Percentiles rank a stretch among this genome's conserved stretches.
phyloP scores from a whole-genome alignment of 2,329 filamentous ascomycete genomes.

The Neopestalotiopsis sp. region DNA sequence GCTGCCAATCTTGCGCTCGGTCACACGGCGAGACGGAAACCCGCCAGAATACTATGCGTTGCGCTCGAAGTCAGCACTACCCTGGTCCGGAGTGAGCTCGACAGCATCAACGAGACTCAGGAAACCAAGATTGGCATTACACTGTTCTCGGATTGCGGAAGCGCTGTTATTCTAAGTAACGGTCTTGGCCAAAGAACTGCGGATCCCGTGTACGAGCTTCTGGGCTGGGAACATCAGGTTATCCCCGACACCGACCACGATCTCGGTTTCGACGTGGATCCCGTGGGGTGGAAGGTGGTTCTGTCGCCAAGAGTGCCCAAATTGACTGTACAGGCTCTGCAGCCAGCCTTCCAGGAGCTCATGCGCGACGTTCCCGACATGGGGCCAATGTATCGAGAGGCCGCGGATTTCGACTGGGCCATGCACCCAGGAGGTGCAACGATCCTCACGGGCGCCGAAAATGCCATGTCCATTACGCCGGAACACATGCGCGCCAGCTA shows the following conservation, averaged over 20 bases:
- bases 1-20: constrained; percentile 71
- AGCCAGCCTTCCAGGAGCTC: constrained; percentile 59
- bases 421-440: constrained; percentile 73
- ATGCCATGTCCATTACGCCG: constrained; percentile 58
- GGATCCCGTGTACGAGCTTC: constrained; percentile 60
- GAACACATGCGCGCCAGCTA: constrained; percentile 74
- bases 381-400: constrained; percentile 46
- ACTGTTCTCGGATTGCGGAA: constrained; percentile 75
- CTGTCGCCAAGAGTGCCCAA: constrained; percentile 66
- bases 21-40: constrained; percentile 60
- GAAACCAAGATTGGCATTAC: constrained; percentile 68
- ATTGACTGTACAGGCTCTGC: constrained; percentile 56
- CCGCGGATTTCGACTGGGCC: constrained; percentile 73
- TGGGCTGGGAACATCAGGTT: constrained; percentile 69
- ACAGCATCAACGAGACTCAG: constrained; percentile 63
- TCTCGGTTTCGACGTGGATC: constrained; percentile 69
- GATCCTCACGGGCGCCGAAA: constrained; percentile 68
- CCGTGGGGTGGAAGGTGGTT: constrained; percentile 70
- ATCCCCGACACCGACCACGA: constrained; percentile 66
- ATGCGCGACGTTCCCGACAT: constrained; percentile 52
- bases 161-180: constrained; percentile 68
- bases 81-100: constrained; percentile 67
- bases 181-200: constrained; percentile 53
- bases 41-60: constrained; percentile 68
- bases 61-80: constrained; percentile 68